Conservation (phyloP, 768 basidiomycete genomes). For the Pleurotus ostreatus region DNA sequence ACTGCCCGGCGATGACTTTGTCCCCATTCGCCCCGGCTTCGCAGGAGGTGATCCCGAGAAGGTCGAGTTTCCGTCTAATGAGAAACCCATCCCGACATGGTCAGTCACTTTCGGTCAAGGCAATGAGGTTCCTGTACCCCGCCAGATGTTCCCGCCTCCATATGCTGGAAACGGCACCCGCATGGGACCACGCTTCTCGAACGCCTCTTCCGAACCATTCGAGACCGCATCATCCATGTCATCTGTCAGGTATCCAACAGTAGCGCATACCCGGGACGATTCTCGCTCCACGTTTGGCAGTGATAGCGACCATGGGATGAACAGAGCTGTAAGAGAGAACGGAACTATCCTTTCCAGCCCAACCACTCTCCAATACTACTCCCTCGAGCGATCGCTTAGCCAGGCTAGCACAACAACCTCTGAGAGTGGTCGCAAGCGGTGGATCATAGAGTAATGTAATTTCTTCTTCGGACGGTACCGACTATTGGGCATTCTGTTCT, state of each 20-base stretch:
- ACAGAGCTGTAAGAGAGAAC: not conserved
- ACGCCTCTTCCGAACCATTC: conserved; percentile 35
- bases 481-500: not conserved
- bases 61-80: conserved; percentile 55
- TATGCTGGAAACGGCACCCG: conserved; percentile 10
- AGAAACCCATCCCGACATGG: conserved; percentile 52
- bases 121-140: conserved; percentile 29
- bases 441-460: conserved; percentile 50
- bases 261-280: conserved; percentile 31
- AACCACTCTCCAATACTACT: conserved; percentile 5
- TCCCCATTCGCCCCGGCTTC: conserved; percentile 15
- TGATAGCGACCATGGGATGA: conserved; percentile 10
- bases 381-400: conserved; percentile 1
- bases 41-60: conserved; percentile 51
- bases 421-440: conserved; percentile 37
- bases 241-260: conserved; percentile 26
- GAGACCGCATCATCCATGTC: conserved; percentile 22
- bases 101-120: conserved; percentile 34
- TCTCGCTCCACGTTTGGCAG: conserved; percentile 27
- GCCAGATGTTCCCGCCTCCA: conserved; percentile 31
- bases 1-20: conserved; percentile 31
- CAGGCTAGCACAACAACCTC: conserved; percentile 3
- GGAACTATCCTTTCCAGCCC: conserved; percentile 3
- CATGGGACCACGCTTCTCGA: conserved; percentile 47
- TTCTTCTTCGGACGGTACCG: not conserved